Base-by-base conservation (phyloP, 2,329 filamentous ascomycete genomes). In the Neofusicoccum parvum region DNA sequence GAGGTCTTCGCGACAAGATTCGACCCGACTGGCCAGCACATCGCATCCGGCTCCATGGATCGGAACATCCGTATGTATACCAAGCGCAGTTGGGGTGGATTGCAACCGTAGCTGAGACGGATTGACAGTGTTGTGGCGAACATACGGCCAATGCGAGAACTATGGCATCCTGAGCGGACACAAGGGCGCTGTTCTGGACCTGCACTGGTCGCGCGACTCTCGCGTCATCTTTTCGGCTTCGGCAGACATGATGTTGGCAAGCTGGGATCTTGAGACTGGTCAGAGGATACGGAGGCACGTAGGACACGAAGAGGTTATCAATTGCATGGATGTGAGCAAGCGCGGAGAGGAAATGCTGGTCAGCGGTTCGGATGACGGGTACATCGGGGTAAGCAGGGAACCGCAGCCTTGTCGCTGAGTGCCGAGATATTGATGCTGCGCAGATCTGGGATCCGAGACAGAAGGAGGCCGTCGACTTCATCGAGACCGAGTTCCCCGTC, bases 201-300 rank as follows among this genome's bases (percentile, higher is more conserved):
- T 99, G 51, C 93, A 97, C 75, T 99, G 95, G 95, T 97, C 95
- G 34, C 90, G 95, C 75, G 95, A 99, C 80, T 96, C 93, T 20
- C 88, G 91, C 72, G 90, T 94, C 48, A 79, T 99, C 60, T 98
- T 94, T 75, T 95, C 94, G 7, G 94, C 94, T 50, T 97, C 94
- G 39, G 94, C 95, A 70, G 95, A 99, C 76, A 94, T 89, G 86
- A 92, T 94, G 70, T 84, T 98, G 36, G 94, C 94, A 45, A 96
- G 92, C 76, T 99, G 94, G 94, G 94, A 99, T 74, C 81, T 96
- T 48, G 94, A 95, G 70, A 94, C 92, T 0, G 94, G 94, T n/a
- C 87, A 90, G 70, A 88, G 95, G 73, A 96, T 98, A 85, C 90
- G 95, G 69, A 87, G 92, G 74, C 96, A 99, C 74, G 83, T 93